A percentile compares a stretch with the other conserved stretches of the same genome.
These are phyloP conservation scores for Fusarium denticulatum DNA, from an alignment of 2,329 filamentous ascomycete genomes.

Conservation along the genomic window DNA sequence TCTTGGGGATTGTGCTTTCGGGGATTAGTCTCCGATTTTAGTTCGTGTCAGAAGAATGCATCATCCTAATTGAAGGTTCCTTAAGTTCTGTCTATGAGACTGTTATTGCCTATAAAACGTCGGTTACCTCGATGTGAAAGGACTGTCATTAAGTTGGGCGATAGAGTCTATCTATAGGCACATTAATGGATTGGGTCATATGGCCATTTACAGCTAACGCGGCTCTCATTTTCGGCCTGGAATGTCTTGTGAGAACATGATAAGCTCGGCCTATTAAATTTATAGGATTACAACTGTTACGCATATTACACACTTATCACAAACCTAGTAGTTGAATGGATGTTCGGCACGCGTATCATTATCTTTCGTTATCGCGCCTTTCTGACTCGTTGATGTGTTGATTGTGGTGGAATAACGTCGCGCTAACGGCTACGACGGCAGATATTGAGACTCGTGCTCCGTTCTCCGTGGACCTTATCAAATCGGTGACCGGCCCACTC, in stretches of 20 bases:
- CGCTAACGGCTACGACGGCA: not conserved
- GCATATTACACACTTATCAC: not conserved
- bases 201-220: not conserved
- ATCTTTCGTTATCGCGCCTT: not conserved
- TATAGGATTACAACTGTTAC: not conserved
- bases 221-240: not conserved
- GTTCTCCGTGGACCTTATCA: not conserved
- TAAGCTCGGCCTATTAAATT: not conserved
- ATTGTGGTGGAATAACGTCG: not conserved
- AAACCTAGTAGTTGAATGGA: not conserved
- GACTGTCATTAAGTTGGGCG: no score
- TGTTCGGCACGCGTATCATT: not conserved
- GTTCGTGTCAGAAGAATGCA: no score
- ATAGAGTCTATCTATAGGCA: no score
- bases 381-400: not conserved
- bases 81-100: no score
- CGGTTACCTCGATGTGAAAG: no score
- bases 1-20: no score
- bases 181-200: no score
- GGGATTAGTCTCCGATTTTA: no score
- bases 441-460: not conserved
- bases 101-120: no score
- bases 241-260: accelerated
- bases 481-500: not conserved
- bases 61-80: no score